These are phyloP conservation scores for Boletus sp. DNA, from an alignment of 1,284 basidiomycete genomes.

Conservation along the genomic window DNA sequence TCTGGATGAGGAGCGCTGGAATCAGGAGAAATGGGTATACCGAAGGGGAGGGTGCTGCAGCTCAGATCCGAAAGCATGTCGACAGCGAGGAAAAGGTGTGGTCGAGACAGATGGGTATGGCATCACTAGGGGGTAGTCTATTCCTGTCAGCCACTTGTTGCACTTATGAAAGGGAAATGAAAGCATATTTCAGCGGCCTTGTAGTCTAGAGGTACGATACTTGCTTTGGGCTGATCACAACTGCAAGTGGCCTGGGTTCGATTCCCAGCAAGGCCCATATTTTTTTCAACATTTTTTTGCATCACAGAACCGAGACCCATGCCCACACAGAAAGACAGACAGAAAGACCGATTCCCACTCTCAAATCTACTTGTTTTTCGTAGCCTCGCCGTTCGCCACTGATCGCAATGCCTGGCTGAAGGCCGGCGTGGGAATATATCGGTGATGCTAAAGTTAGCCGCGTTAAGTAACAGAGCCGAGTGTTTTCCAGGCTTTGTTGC, in stretches of 20 bases:
- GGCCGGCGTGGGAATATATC: conserved; percentile 21
- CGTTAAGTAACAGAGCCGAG: conserved; percentile 6
- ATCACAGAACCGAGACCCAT: neutral
- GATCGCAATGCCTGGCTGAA: neutral
- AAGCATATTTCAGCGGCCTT: conserved; percentile 27
- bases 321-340: too few species aligned
- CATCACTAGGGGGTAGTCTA: neutral
- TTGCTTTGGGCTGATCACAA: conserved; percentile 41
- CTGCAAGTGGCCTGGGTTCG: conserved; percentile 51
- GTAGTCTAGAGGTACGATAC: conserved; percentile 51
- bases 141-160: conserved; percentile 21
- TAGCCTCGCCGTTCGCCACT: neutral
- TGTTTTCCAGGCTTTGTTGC: conserved; percentile 21
- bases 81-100: conserved; percentile 8
- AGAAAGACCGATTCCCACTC: too few species aligned
- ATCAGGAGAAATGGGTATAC: conserved; percentile 1
- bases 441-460: conserved; percentile 24
- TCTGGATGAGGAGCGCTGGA: neutral
- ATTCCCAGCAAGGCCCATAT: conserved; percentile 41
- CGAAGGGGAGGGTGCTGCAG: conserved; percentile 1
- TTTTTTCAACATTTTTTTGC: conserved; percentile 15
- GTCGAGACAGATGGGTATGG: neutral
- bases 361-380: neutral
- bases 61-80: conserved; percentile 25
- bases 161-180: neutral